Evolutionary conservation across 306 rosid genomes (phyloP).

Genomic region (Medicago arabica): DNA sequence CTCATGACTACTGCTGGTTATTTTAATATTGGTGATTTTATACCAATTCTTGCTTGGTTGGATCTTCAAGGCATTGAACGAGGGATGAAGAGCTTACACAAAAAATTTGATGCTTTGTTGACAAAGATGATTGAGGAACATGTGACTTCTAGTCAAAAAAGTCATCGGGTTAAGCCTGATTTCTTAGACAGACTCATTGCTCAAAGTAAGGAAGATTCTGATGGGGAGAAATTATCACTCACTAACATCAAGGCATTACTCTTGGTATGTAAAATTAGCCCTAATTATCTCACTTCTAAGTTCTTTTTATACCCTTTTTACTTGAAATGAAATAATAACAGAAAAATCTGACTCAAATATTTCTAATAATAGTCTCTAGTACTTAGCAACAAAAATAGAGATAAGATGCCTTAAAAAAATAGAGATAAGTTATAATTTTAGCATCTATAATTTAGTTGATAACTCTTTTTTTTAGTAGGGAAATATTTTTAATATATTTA

Average conservation of each 20-base stretch:
- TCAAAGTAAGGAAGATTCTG: background rate
- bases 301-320: background rate
- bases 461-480: too few species aligned
- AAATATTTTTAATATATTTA: too few species aligned
- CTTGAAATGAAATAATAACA: too few species aligned
- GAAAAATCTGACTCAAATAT: too few species aligned
- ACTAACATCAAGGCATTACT: conserved; percentile 43
- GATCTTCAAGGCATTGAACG: conserved; percentile 42
- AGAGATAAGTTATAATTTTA: too few species aligned
- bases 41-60: conserved; percentile 28
- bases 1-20: conserved; percentile 38
- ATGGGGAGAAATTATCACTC: conserved; percentile 20
- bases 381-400: too few species aligned
- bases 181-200: conserved; percentile 40
- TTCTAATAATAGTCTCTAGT: too few species aligned
- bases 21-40: conserved; percentile 43
- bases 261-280: background rate
- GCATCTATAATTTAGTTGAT: too few species aligned
- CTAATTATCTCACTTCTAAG: background rate
- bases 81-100: conserved; percentile 32
- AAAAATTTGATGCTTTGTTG: conserved; percentile 40
- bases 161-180: conserved; percentile 22
- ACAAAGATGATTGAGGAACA: conserved; percentile 38
- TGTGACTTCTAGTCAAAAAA: conserved; percentile 10
- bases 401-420: too few species aligned